These are phyloP conservation scores for Fraxinus nigra DNA, from an alignment of 305 asterid genomes.

Conservation along the genomic window DNA sequence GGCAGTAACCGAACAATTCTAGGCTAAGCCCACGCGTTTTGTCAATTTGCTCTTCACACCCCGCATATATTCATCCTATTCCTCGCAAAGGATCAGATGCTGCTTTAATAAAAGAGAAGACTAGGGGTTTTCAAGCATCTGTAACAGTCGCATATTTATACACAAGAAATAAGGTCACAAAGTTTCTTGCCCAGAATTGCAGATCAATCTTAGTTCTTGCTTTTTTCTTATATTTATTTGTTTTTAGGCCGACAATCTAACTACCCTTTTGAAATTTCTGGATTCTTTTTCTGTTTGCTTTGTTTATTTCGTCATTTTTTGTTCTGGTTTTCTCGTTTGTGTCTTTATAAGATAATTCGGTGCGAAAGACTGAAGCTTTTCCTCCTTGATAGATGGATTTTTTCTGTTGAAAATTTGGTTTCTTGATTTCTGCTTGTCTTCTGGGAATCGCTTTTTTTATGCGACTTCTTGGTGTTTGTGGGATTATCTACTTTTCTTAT, in stretches of 20 bases:
- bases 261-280: background rate
- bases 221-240: background rate
- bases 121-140: slow-evolving; percentile 12
- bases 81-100: background rate
- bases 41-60: background rate
- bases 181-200: slow-evolving; percentile 8
- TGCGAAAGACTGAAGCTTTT: slow-evolving; percentile 11
- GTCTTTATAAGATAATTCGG: slow-evolving; percentile 13
- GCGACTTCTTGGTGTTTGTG: background rate
- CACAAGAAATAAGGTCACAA: slow-evolving; percentile 9
- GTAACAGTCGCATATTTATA: slow-evolving; percentile 22
- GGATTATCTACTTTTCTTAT: background rate
- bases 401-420: background rate
- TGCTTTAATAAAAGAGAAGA: background rate
- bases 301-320: slow-evolving; percentile 9
- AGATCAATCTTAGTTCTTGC: slow-evolving; percentile 13
- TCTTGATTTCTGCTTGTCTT: background rate
- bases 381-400: background rate
- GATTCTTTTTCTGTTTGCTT: slow-evolving; percentile 14
- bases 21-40: background rate
- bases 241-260: background rate
- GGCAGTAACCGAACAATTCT: background rate
- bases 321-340: slow-evolving; percentile 21
- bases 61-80: background rate
- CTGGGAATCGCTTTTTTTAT: slow-evolving; percentile 14